A percentile compares a stretch with the other conserved stretches of the same genome.
phyloP scores from a whole-genome alignment of 202 grass and related monocot species.

The Panicum hallii region DNA sequence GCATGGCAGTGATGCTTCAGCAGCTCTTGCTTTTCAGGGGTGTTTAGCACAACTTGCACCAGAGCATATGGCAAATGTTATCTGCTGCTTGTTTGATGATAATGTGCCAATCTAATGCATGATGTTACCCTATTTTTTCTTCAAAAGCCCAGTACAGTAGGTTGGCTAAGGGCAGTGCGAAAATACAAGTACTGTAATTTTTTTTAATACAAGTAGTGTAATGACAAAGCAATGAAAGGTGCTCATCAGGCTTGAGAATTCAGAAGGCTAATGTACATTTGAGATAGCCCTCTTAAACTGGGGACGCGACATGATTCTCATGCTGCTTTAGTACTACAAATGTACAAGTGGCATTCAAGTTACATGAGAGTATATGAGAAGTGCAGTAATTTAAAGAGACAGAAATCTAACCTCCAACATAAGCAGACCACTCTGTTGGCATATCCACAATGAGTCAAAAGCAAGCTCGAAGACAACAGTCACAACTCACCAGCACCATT shows the following conservation, averaged over 20 bases:
- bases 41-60: slow-evolving; percentile 4
- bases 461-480: background rate
- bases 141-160: background rate
- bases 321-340: background rate
- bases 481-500: background rate
- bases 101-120: slow-evolving; percentile 38
- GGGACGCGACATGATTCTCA: background rate
- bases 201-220: too few species aligned
- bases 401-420: slow-evolving; percentile 18
- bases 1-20: slow-evolving; percentile 35
- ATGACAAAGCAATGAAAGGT: background rate
- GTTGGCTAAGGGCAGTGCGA: background rate
- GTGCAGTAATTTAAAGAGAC: slow-evolving; percentile 4
- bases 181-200: background rate
- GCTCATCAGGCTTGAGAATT: background rate
- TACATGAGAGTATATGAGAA: background rate
- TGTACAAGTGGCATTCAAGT: slow-evolving; percentile 4
- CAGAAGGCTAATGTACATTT: background rate
- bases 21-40: slow-evolving; percentile 28
- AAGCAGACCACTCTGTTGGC: background rate
- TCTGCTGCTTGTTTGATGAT: slow-evolving; percentile 35
- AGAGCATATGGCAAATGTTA: slow-evolving; percentile 15
- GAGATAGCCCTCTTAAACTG: background rate
- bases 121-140: background rate
- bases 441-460: background rate